Evolutionary conservation across 805 yeast species (phyloP).

Genomic region (Kodamaea hsintzibuensis): DNA sequence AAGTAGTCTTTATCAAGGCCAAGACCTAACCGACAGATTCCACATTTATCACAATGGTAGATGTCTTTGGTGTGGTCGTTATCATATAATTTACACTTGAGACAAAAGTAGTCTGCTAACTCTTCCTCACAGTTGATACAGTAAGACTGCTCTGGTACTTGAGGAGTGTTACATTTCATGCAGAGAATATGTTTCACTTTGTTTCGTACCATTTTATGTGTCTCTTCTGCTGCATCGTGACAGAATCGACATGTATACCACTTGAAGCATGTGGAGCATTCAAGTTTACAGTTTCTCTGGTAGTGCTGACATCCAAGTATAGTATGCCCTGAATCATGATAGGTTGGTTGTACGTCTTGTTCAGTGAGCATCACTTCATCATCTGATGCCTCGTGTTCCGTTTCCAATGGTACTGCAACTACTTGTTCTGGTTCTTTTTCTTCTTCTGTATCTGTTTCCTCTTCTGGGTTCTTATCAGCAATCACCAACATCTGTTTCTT

Average conservation of each 20-base stretch:
- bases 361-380: conserved; percentile 50
- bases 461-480: conserved; percentile 18
- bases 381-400: conserved; percentile 14
- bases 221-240: conserved; percentile 61
- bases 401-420: not conserved
- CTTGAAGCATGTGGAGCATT: conserved; percentile 69
- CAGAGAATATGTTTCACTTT: conserved; percentile 72
- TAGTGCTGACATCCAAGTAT: conserved; percentile 81
- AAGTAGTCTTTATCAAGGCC: conserved; percentile 88
- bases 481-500: conserved; percentile 19
- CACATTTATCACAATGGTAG: conserved; percentile 91
- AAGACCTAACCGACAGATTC: conserved; percentile 86
- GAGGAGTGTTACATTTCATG: conserved; percentile 77
- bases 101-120: conserved; percentile 78
- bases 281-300: conserved; percentile 78
- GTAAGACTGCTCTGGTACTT: conserved; percentile 62
- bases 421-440: not conserved
- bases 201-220: conserved; percentile 52
- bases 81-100: conserved; percentile 77
- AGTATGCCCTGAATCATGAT: conserved; percentile 41
- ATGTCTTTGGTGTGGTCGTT: conserved; percentile 76
- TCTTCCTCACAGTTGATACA: conserved; percentile 68
- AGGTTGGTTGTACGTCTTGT: conserved; percentile 50
- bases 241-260: conserved; percentile 87
- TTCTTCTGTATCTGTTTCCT: conserved; percentile 3